Evolutionary conservation across 495 filamentous ascomycete species (phyloP).

Genomic region (Hypoxylon lienhwacheense): DNA sequence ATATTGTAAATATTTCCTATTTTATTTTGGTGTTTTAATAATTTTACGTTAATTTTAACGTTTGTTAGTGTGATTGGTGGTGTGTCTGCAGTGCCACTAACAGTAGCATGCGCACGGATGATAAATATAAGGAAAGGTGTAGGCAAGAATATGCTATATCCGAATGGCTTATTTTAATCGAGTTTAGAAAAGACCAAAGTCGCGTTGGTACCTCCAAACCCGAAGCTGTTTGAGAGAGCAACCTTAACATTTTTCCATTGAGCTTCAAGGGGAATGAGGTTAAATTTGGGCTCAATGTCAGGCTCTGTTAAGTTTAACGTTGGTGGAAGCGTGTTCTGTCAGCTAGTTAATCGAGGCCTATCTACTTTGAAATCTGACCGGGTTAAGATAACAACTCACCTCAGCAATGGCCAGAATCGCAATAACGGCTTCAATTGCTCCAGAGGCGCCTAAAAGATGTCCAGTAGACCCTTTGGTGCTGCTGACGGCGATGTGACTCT

Average conservation of each 20-base stretch:
- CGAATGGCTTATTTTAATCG: not conserved
- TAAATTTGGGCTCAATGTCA: slow-evolving; percentile 74
- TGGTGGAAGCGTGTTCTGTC: slow-evolving; percentile 76
- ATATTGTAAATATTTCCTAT: not conserved
- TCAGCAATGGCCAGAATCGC: slow-evolving; percentile 74
- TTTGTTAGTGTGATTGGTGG: not conserved
- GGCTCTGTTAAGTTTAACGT: slow-evolving; percentile 80
- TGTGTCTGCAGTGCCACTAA: not conserved
- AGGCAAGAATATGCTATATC: not conserved
- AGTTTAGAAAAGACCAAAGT: slow-evolving; percentile 71
- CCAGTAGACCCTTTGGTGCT: slow-evolving; percentile 94
- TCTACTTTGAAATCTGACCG: not conserved
- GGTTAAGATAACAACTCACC: slow-evolving; percentile 52
- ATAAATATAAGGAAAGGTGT: not conserved
- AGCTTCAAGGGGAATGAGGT: slow-evolving; percentile 74
- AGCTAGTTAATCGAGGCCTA: slow-evolving; percentile 27
- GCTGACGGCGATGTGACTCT: slow-evolving; percentile 75
- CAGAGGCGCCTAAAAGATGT: slow-evolving; percentile 88
- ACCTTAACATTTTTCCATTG: slow-evolving; percentile 74
- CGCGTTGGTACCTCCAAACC: slow-evolving; percentile 96
- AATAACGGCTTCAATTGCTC: slow-evolving; percentile 86
- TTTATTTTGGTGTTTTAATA: not conserved
- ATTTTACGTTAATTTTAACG: not conserved
- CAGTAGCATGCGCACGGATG: not conserved
- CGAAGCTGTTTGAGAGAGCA: slow-evolving; percentile 92